Base-by-base conservation (phyloP, 2,329 filamentous ascomycete genomes). In the Ophioceras dolichostomum region DNA sequence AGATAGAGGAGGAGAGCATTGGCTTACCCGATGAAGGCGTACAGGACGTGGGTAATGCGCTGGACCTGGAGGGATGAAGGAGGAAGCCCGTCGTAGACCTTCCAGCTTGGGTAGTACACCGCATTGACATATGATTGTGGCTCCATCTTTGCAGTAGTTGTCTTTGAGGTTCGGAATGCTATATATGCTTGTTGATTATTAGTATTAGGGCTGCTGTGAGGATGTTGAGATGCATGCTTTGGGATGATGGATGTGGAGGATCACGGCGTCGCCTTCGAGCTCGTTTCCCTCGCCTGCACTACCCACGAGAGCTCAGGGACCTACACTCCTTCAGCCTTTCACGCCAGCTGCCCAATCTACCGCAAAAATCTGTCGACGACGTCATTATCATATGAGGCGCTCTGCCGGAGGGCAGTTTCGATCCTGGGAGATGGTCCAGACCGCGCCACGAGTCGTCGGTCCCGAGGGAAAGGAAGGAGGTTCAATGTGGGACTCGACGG, bases 51-150 rank as follows among this genome's bases (percentile, higher is more conserved):
- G 6, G 76, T 78, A 40, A 79, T 65, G 39, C 66, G 65, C 28
- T 65, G 60, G 43, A 72, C 55, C 38, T 70, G 67, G 37, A 80
- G 50, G 5, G 64, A 67, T 0, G 72, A 74, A 0, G 76, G 76
- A n/a, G 72, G 65, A 38, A 72, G 68, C 38, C 69, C 62, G 41
- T 65, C 66, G 56, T 79, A 79, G 39, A 77, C 65, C 39, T 67
- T 61, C 74, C 75, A 80, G 45, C 76, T 79, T 5, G 76, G 74
- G 52, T 79, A 81, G 55, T 80, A 80, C 2, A 77, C 58, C 12
- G 57, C 58, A 33, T 62, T 61, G 37, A 51, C 30, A 20, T 29
- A 36, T 12, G 18, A n/a, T n/a, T 24, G 17, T n/a, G 34, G 14
- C n/a, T n/a, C n/a, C 17, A 28, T 36, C 14, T 5, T 8, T 14